Conservation (phyloP, 1,284 basidiomycete genomes). For the Trichosporon asahii region DNA sequence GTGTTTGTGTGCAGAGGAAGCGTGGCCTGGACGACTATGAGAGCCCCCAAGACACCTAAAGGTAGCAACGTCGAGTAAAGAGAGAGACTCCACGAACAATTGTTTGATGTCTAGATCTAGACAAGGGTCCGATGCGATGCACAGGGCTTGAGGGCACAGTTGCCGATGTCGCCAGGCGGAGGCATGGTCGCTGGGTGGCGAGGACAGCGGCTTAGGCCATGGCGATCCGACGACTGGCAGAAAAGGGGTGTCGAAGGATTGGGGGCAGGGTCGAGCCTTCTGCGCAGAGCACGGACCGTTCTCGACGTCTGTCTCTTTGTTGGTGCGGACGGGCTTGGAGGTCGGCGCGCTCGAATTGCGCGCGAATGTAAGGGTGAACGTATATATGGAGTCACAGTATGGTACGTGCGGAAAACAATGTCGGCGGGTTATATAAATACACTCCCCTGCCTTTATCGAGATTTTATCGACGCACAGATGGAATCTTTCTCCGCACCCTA, state of each 20-base stretch:
- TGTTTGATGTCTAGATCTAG: not conserved
- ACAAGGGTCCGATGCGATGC: not conserved
- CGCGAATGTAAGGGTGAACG: not conserved
- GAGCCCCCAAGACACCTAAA: not conserved
- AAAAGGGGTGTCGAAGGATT: not conserved
- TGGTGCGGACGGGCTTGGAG: not conserved
- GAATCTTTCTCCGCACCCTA: not conserved
- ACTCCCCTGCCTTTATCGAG: not conserved
- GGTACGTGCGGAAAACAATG: not conserved
- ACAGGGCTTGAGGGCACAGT: not conserved
- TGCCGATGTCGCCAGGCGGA: not conserved
- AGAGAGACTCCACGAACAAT: not conserved
- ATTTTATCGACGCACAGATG: not conserved
- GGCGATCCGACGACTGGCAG: not conserved
- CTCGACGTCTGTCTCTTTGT: not conserved
- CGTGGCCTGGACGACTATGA: not conserved
- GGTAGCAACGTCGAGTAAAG: not conserved
- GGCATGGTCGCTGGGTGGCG: not conserved
- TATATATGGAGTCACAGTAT: not conserved
- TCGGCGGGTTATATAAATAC: not conserved
- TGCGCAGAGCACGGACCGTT: not conserved
- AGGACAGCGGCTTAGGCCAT: not conserved
- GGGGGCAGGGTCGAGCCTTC: not conserved
- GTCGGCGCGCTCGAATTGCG: not conserved
- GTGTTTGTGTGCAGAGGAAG: not conserved